Conservation (phyloP, 108 stramenopile genomes). For the Seminavis robusta region DNA sequence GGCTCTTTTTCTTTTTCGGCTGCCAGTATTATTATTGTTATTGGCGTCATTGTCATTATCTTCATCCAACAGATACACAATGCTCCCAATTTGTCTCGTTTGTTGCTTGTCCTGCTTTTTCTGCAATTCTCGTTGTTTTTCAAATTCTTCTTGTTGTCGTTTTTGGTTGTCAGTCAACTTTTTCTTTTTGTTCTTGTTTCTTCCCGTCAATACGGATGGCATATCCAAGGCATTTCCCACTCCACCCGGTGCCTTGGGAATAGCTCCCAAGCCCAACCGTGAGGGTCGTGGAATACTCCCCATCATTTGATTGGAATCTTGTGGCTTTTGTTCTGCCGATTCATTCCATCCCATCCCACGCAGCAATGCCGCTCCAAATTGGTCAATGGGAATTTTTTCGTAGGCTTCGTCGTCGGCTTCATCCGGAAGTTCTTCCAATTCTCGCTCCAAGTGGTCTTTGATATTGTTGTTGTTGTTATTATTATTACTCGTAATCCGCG, state of each 20-base stretch:
- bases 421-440: too few relatives aligned
- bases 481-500: too few relatives aligned
- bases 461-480: too few relatives aligned
- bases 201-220: neutral
- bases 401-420: too few relatives aligned
- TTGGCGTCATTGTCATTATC: constrained; percentile 2
- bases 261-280: constrained; percentile 83
- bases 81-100: constrained; percentile 74
- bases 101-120: constrained; percentile 57
- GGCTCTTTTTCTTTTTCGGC: constrained; percentile 29
- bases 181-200: neutral
- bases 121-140: constrained; percentile 42
- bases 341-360: constrained; percentile 87
- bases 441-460: too few relatives aligned
- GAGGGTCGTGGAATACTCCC: constrained; percentile 59
- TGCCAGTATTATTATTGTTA: neutral
- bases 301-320: constrained; percentile 10
- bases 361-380: constrained; percentile 86
- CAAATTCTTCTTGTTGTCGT: constrained; percentile 53
- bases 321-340: constrained; percentile 5
- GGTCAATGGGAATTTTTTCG: constrained; percentile 60
- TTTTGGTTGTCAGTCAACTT: constrained; percentile 57
- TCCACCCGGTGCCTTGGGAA: constrained; percentile 47
- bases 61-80: constrained; percentile 41
- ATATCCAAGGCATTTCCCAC: constrained; percentile 2